Conservation (phyloP, 768 basidiomycete species). For the Boletus rex-veris region DNA sequence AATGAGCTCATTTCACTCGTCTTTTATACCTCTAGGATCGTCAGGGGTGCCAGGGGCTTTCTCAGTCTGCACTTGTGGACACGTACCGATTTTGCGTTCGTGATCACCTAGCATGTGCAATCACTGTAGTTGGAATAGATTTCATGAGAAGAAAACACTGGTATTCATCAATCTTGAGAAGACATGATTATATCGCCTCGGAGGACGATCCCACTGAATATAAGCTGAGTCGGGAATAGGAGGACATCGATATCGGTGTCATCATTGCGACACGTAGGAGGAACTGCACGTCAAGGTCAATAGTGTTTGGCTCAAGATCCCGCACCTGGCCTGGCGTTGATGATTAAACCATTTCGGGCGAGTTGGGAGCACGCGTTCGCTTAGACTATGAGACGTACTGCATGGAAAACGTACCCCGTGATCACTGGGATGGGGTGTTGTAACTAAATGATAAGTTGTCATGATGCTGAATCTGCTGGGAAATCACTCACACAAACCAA, state of each 20-base stretch:
- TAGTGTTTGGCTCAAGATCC: too few species aligned
- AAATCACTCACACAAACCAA: not conserved
- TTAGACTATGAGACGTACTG: too few species aligned
- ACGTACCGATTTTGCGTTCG: not conserved
- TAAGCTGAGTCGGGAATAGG: not conserved
- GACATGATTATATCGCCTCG: not conserved
- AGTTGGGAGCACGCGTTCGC: too few species aligned
- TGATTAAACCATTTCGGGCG: too few species aligned
- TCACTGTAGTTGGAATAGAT: not conserved
- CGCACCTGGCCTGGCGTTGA: too few species aligned
- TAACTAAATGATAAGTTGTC: not conserved
- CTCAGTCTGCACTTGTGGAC: not conserved
- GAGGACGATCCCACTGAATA: too few species aligned
- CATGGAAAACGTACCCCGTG: not conserved
- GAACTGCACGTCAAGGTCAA: too few species aligned
- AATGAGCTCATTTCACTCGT: not conserved
- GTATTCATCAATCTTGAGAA: not conserved
- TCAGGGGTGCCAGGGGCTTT: not conserved
- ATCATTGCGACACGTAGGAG: too few species aligned
- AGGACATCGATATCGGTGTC: too few species aligned
- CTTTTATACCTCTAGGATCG: slow-evolving; percentile 10
- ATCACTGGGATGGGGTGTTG: not conserved
- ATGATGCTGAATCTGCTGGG: not conserved
- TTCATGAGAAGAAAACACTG: slow-evolving; percentile 1
- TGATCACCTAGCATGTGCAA: slow-evolving; percentile 15